These are phyloP conservation scores for Symbiodinium natans DNA, from an alignment of 73 alveolate species.

Conservation along the genomic window DNA sequence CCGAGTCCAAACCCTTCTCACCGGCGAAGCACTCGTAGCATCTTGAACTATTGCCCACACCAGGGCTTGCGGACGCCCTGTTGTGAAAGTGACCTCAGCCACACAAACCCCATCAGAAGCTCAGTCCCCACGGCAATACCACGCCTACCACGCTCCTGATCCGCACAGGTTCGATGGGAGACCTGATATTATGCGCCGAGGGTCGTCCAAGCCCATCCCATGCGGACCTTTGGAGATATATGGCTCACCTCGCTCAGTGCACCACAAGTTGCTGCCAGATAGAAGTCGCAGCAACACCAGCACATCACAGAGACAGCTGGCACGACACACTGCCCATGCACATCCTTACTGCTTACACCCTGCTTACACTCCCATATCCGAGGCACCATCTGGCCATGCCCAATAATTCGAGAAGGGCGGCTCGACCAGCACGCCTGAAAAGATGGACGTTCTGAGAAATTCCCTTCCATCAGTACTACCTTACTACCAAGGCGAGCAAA, in stretches of 20 bases:
- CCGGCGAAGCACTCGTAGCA: neutral
- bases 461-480: too few relatives aligned
- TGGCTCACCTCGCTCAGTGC: constrained; percentile 39
- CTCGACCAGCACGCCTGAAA: neutral
- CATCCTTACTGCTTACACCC: too few relatives aligned
- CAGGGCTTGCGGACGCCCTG: constrained; percentile 46
- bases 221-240: constrained; percentile 77
- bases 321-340: too few relatives aligned
- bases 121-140: too few relatives aligned
- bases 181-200: constrained; percentile 5
- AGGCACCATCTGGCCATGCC: constrained; percentile 13
- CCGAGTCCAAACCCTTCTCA: too few relatives aligned
- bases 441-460: neutral
- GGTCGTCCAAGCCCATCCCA: constrained; percentile 74
- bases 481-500: too few relatives aligned
- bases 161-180: too few relatives aligned
- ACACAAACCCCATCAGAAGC: too few relatives aligned
- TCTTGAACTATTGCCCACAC: constrained; percentile 78
- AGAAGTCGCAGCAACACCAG: too few relatives aligned
- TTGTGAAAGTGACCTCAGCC: constrained; percentile 52
- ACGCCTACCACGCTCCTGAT: too few relatives aligned
- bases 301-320: too few relatives aligned
- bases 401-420: neutral
- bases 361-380: too few relatives aligned
- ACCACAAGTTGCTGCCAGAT: constrained; percentile 42